These are phyloP conservation scores for Handroanthus guayacan DNA, from an alignment of 257 asterid genomes.

Conservation along the genomic window DNA sequence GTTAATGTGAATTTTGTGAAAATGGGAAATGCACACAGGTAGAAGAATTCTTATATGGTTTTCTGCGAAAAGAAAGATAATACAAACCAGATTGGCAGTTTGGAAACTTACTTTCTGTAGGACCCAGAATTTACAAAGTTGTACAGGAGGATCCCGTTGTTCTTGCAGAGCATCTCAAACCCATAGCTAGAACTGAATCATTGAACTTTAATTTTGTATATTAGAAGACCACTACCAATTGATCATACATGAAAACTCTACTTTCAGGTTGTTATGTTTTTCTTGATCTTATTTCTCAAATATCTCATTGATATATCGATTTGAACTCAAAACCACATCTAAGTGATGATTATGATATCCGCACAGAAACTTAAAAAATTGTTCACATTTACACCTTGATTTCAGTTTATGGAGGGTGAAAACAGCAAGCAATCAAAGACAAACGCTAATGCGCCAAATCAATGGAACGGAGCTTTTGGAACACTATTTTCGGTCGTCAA, in stretches of 20 bases:
- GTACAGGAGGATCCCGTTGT: not conserved
- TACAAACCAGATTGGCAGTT: not conserved
- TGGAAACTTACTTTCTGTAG: not conserved
- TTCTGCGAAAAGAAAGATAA: not conserved
- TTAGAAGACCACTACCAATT: not conserved
- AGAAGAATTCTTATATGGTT: not conserved
- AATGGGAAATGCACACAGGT: not conserved
- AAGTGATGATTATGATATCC: not conserved
- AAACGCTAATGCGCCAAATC: constrained; percentile 20
- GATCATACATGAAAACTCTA: not conserved
- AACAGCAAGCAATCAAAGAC: constrained; percentile 34
- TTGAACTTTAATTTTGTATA: not conserved
- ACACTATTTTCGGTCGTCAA: constrained; percentile 11
- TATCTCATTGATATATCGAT: constrained; percentile 1
- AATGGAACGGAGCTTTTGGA: not conserved
- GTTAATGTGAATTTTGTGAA: not conserved
- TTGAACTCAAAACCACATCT: not conserved
- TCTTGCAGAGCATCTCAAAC: not conserved
- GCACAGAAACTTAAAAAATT: not conserved
- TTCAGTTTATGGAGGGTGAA: constrained; percentile 49
- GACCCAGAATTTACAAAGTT: not conserved
- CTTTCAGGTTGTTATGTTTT: not conserved
- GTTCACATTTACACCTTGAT: constrained; percentile 15
- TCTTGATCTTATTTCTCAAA: not conserved
- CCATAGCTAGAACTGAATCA: not conserved